A percentile compares a stretch with the other conserved stretches of the same genome.
Evolutionary conservation across 2,329 filamentous ascomycete species (phyloP).

Genomic region (Penicillium expansum): DNA sequence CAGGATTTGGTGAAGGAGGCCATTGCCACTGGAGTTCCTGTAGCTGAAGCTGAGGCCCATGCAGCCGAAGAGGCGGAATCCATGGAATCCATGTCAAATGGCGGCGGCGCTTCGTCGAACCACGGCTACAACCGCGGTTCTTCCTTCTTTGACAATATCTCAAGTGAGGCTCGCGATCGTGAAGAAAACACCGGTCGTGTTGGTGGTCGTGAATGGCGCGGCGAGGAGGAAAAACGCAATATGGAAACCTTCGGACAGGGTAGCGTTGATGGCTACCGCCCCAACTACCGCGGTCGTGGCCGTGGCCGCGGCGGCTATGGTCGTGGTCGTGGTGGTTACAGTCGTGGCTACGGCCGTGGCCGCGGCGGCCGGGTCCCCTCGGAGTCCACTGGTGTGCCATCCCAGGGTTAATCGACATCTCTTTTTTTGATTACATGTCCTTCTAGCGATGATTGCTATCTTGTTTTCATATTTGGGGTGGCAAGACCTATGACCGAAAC

Average conservation of each 20-base stretch:
- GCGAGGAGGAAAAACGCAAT: conserved; percentile 90
- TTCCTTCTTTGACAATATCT: conserved; percentile 98
- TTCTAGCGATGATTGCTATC: conserved; percentile 22
- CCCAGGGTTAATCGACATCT: conserved; percentile 27
- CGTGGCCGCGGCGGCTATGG: conserved; percentile 53
- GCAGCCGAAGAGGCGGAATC: conserved; percentile 49
- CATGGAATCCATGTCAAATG: conserved; percentile 39
- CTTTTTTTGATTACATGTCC: conserved; percentile 14
- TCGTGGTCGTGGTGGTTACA: conserved; percentile 50
- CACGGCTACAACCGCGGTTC: conserved; percentile 77
- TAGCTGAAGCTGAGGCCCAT: conserved; percentile 52
- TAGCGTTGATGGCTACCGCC: conserved; percentile 85
- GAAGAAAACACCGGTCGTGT: conserved; percentile 66
- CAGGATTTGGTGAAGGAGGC: conserved; percentile 85
- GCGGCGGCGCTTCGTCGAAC: conserved; percentile 34
- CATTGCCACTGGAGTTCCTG: conserved; percentile 71
- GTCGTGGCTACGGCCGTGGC: conserved; percentile 42
- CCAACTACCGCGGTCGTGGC: conserved; percentile 66
- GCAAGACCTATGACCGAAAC: conserved; percentile 25
- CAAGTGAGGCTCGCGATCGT: conserved; percentile 86
- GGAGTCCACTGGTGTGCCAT: conserved; percentile 40
- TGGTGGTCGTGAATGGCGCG: conserved; percentile 84
- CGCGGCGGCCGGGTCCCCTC: conserved; percentile 42
- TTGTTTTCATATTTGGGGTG: conserved; percentile 23
- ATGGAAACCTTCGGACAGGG: conserved; percentile 98